Percentiles rank a stretch among this genome's conserved stretches.
phyloP scores from a whole-genome alignment of 2,329 filamentous ascomycete species.

The Cercospora sojina region DNA sequence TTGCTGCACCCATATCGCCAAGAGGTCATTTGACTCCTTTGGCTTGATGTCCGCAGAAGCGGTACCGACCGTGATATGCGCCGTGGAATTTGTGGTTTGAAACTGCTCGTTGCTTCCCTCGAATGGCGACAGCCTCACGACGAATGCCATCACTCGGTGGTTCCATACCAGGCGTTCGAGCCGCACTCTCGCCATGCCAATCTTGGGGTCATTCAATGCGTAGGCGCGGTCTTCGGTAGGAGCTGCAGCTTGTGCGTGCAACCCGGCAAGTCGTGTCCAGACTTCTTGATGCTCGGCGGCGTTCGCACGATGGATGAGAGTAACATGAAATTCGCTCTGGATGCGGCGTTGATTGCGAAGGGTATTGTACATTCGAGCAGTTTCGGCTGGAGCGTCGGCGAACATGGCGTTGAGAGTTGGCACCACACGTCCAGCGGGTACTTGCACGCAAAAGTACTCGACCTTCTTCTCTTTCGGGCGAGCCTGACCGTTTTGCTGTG shows the following conservation, averaged over 20 bases:
- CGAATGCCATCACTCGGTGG: slow-evolving; percentile 83
- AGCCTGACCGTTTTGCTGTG: slow-evolving; percentile 36
- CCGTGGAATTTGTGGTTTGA: slow-evolving; percentile 70
- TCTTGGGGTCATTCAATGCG: slow-evolving; percentile 47
- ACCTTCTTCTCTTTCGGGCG: slow-evolving; percentile 54
- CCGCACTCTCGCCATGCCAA: slow-evolving; percentile 65
- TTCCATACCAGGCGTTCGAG: slow-evolving; percentile 76
- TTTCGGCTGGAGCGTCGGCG: slow-evolving; percentile 52
- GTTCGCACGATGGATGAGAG: slow-evolving; percentile 77
- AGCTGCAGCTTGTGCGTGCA: slow-evolving; percentile 49
- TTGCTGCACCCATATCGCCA: slow-evolving; percentile 70
- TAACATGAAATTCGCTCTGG: slow-evolving; percentile 88
- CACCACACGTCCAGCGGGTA: slow-evolving; percentile 54
- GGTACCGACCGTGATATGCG: slow-evolving; percentile 90
- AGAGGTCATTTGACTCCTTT: slow-evolving; percentile 86
- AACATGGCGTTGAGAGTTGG: slow-evolving; percentile 70
- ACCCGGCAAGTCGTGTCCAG: slow-evolving; percentile 71
- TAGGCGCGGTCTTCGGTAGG: slow-evolving; percentile 41
- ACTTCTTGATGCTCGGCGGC: slow-evolving; percentile 62
- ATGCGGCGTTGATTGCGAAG: slow-evolving; percentile 72
- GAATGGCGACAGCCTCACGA: slow-evolving; percentile 63
- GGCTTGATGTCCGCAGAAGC: slow-evolving; percentile 74
- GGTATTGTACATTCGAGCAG: slow-evolving; percentile 69
- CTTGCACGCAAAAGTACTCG: slow-evolving; percentile 64
- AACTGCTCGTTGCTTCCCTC: slow-evolving; percentile 53